Evolutionary conservation across 192 early-diverging fungal species (phyloP).

Genomic region (Physocladia obscura): DNA sequence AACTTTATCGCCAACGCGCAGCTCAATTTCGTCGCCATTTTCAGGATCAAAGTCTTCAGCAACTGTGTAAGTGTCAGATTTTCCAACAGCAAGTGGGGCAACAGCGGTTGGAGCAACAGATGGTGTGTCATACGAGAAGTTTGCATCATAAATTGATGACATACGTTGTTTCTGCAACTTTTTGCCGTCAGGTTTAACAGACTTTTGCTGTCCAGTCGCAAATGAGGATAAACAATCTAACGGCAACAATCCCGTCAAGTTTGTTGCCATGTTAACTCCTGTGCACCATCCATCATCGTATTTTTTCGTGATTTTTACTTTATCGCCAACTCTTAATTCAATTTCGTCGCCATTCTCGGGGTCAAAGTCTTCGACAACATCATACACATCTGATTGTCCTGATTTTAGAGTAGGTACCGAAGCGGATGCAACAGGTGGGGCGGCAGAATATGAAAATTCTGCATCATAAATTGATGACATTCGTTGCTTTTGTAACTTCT

Average conservation of each 20-base stretch:
- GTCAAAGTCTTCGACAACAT: conserved; percentile 6
- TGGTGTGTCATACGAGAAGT: background rate
- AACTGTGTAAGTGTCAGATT: no score
- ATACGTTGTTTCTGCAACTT: background rate
- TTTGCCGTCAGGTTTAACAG: background rate
- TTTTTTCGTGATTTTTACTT: background rate
- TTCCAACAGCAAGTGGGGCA: background rate
- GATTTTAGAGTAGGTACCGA: background rate
- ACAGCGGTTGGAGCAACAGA: background rate
- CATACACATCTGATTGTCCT: background rate
- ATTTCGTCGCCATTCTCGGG: conserved; percentile 15
- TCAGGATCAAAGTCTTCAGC: no score
- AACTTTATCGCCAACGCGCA: no score
- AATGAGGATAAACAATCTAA: background rate
- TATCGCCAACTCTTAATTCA: conserved; percentile 18
- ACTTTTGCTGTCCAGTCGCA: background rate
- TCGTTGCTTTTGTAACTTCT: background rate
- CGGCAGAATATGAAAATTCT: background rate
- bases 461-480: background rate
- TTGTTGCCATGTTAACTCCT: conserved; percentile 16
- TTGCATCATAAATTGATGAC: background rate
- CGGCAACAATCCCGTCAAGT: background rate
- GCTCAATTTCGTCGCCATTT: no score
- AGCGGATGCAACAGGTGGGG: background rate
- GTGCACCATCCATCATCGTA: conserved; percentile 27